Percentiles rank a stretch among this genome's conserved stretches.
Evolutionary conservation across 1,139 yeast species (phyloP).

Genomic region (Sugiyamaella xylanicola): DNA sequence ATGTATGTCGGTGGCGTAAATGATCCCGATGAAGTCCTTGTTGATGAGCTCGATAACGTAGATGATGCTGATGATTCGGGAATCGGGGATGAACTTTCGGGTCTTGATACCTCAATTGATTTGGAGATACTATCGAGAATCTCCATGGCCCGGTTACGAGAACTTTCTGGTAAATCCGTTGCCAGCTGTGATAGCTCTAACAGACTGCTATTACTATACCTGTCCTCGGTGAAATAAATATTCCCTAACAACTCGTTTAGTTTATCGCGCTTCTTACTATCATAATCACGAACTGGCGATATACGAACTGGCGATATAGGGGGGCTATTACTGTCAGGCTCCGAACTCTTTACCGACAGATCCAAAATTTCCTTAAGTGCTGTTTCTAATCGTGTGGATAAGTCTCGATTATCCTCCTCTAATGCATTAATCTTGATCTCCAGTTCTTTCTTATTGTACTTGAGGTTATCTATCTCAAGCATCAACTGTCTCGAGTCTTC

Average conservation of each 20-base stretch:
- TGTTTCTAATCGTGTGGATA: conserved; percentile 24
- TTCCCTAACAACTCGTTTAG: conserved; percentile 27
- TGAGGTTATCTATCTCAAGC: conserved; percentile 37
- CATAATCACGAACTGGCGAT: conserved; percentile 16
- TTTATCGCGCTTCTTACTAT: conserved; percentile 25
- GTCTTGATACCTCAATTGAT: not conserved
- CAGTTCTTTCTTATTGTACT: conserved; percentile 40
- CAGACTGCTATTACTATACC: not conserved
- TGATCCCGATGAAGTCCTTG: conserved; percentile 1
- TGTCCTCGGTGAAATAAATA: conserved; percentile 13
- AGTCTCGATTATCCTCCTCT: conserved; percentile 36
- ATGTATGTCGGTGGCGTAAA: conserved; percentile 3
- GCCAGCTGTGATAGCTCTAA: conserved; percentile 8
- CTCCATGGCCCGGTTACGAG: conserved; percentile 7
- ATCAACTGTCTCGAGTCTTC: conserved; percentile 32
- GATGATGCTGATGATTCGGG: conserved; percentile 9
- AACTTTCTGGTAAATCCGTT: conserved; percentile 6
- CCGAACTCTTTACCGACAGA: conserved; percentile 20
- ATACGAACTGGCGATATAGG: conserved; percentile 16
- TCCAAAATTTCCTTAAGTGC: conserved; percentile 32
- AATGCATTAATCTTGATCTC: conserved; percentile 35
- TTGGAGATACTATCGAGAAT: conserved; percentile 7
- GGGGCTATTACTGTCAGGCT: not conserved
- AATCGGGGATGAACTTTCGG: conserved; percentile 5
- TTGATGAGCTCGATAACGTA: conserved; percentile 5